phyloP scores from a whole-genome alignment of 2,329 filamentous ascomycete genomes.

The Penicillium freii region DNA sequence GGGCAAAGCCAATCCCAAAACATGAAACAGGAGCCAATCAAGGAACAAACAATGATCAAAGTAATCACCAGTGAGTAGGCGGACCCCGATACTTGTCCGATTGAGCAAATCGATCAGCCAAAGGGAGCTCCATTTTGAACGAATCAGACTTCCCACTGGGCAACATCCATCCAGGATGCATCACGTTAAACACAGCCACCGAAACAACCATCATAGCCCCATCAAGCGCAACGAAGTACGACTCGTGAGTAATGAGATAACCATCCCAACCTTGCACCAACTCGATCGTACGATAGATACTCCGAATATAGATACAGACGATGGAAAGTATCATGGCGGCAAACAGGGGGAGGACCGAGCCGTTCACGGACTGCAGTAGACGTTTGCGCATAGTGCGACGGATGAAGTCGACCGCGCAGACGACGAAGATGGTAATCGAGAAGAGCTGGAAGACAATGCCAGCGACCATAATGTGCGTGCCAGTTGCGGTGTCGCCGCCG shows the following conservation, averaged over 20 bases:
- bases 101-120: constrained; percentile 16
- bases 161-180: constrained; percentile 47
- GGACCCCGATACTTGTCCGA: constrained; percentile 7
- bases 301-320: constrained; percentile 48
- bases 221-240: constrained; percentile 52
- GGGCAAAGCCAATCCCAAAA: not conserved
- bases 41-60: not conserved
- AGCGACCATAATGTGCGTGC: constrained; percentile 52
- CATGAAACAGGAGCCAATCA: not conserved
- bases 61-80: constrained; percentile 1
- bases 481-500: constrained; percentile 48
- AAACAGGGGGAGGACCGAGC: constrained; percentile 34
- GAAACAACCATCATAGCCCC: constrained; percentile 50
- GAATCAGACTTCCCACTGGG: constrained; percentile 21
- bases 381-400: constrained; percentile 32
- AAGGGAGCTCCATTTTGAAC: constrained; percentile 9
- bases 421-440: constrained; percentile 54
- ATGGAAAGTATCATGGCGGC: constrained; percentile 45
- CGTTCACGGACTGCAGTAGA: constrained; percentile 26
- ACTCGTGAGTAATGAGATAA: constrained; percentile 51
- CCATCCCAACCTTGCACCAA: constrained; percentile 52
- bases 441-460: constrained; percentile 60
- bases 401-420: constrained; percentile 50
- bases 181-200: constrained; percentile 45
- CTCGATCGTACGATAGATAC: constrained; percentile 53